Conservation (phyloP, 805 yeast species). For the Allodekkera sacchari region DNA sequence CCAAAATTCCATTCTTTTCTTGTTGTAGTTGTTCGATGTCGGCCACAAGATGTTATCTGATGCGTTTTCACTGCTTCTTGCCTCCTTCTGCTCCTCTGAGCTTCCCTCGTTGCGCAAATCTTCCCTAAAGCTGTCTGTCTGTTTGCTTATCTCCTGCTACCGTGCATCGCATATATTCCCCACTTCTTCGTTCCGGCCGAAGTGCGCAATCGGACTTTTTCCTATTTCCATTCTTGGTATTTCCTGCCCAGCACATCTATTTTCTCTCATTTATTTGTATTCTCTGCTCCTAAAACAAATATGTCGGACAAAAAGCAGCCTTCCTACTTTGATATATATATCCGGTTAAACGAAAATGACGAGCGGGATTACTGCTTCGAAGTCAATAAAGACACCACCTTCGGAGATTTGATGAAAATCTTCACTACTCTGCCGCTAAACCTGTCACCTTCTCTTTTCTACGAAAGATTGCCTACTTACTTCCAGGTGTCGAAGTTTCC, state of each 20-base stretch:
- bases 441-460: slow-evolving; percentile 74
- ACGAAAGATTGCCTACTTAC: slow-evolving; percentile 52
- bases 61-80: too few relatives aligned
- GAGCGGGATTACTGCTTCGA: slow-evolving; percentile 89
- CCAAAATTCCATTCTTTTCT: too few relatives aligned
- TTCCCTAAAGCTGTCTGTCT: too few relatives aligned
- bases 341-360: slow-evolving; percentile 76
- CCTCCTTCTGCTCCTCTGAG: too few relatives aligned
- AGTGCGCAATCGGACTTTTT: too few relatives aligned
- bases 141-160: too few relatives aligned
- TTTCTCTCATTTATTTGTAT: not conserved
- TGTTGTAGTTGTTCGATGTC: too few relatives aligned
- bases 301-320: slow-evolving; percentile 1
- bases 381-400: slow-evolving; percentile 50
- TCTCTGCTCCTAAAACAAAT: not conserved
- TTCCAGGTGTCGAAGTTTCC: slow-evolving; percentile 58
- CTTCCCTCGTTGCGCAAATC: too few relatives aligned
- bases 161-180: too few relatives aligned
- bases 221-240: too few relatives aligned
- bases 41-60: too few relatives aligned
- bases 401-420: slow-evolving; percentile 50
- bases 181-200: too few relatives aligned
- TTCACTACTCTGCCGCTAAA: slow-evolving; percentile 64
- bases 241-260: not conserved
- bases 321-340: slow-evolving; percentile 38